phyloP scores from a whole-genome alignment of 225 moss, liverwort and hornwort species.

The Antitrichia curtipendula region DNA sequence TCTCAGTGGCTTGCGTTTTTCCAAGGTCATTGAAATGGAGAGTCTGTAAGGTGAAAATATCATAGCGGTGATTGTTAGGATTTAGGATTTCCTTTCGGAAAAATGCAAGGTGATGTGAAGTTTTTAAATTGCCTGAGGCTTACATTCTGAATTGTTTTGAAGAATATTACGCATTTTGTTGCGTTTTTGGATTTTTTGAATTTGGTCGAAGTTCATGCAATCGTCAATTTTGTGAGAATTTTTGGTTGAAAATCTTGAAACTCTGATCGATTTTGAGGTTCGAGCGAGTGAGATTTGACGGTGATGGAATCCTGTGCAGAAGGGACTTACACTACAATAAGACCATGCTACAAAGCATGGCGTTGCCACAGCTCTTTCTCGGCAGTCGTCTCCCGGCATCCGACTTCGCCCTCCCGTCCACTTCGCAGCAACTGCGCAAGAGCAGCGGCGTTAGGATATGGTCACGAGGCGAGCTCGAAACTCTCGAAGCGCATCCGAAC shows the following conservation, averaged over 20 bases:
- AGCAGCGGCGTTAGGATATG: neutral
- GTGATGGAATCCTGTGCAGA: neutral
- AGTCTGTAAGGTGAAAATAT: neutral
- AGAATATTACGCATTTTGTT: neutral
- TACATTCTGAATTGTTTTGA: neutral
- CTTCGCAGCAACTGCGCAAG: neutral
- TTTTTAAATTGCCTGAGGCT: neutral
- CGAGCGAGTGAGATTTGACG: neutral
- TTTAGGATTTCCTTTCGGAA: neutral
- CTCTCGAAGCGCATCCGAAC: neutral
- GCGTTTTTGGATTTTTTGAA: neutral
- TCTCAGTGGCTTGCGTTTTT: neutral
- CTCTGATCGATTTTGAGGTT: neutral
- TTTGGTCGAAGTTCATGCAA: neutral
- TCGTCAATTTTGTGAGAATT: neutral
- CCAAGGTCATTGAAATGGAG: too few species aligned
- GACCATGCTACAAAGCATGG: conserved; percentile 38
- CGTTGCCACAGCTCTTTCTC: conserved; percentile 27
- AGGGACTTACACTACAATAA: neutral
- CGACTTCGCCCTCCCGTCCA: conserved; percentile 9
- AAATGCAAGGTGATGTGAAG: neutral
- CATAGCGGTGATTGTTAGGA: neutral
- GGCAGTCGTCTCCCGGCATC: conserved; percentile 14
- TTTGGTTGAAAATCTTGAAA: neutral
- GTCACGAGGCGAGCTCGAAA: conserved; percentile 17